Evolutionary conservation across 768 basidiomycete species (phyloP).

Genomic region (Chalciporus pseudorubinellus): DNA sequence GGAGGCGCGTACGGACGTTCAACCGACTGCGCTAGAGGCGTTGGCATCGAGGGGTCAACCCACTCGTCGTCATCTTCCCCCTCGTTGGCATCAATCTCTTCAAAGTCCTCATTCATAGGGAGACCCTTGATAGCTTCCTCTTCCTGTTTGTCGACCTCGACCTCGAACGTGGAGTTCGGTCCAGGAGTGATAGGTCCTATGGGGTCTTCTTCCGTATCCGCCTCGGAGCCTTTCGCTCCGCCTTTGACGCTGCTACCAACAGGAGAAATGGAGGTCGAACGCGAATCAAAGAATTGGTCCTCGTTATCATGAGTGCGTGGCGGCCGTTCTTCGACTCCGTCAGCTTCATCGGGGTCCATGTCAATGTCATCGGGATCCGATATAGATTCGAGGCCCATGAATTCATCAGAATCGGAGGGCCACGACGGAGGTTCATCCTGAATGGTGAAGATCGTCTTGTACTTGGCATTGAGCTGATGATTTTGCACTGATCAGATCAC

Average conservation of each 20-base stretch:
- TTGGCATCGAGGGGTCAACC: conserved; percentile 63
- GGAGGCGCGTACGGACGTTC: conserved; percentile 28
- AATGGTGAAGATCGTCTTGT: conserved; percentile 78
- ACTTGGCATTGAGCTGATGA: conserved; percentile 38
- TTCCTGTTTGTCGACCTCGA: conserved; percentile 23
- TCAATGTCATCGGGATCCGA: conserved; percentile 77
- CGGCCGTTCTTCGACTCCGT: conserved; percentile 30
- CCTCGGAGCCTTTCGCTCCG: conserved; percentile 49
- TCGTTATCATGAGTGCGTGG: conserved; percentile 31
- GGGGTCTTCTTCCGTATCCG: conserved; percentile 70
- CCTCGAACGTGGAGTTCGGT: conserved; percentile 37
- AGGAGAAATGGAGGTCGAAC: conserved; percentile 44
- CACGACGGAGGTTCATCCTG: conserved; percentile 87
- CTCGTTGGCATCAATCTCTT: conserved; percentile 29
- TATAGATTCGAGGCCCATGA: conserved; percentile 76
- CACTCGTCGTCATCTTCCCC: conserved; percentile 51
- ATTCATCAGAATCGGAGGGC: conserved; percentile 70
- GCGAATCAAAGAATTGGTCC: conserved; percentile 57
- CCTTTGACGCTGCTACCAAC: conserved; percentile 36
- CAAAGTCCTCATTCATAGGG: conserved; percentile 29
- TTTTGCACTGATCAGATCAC: conserved; percentile 7
- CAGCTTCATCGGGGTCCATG: conserved; percentile 44
- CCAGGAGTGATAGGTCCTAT: conserved; percentile 71
- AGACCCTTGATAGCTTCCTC: conserved; percentile 20
- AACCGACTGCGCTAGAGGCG: conserved; percentile 28